Percentiles rank a stretch among this genome's conserved stretches.
Evolutionary conservation across 768 basidiomycete genomes (phyloP).

Genomic region (Mycena indigotica): DNA sequence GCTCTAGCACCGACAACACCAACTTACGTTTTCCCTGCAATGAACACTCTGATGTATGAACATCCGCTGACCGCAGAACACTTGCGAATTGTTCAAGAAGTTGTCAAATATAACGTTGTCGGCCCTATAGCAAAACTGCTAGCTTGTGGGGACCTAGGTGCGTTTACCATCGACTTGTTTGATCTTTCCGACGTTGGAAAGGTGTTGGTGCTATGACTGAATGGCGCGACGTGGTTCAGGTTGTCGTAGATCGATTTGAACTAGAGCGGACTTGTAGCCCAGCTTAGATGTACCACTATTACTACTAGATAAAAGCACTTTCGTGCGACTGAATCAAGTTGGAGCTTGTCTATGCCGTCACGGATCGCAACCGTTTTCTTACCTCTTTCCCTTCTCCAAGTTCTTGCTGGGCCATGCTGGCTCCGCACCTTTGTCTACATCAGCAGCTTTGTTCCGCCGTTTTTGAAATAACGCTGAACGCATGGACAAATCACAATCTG

Average conservation of each 20-base stretch:
- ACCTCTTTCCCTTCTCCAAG: too few species aligned
- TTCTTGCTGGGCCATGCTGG: too few species aligned
- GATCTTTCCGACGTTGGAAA: constrained; percentile 29
- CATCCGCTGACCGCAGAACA: constrained; percentile 91
- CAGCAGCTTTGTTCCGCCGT: too few species aligned
- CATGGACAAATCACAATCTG: not conserved
- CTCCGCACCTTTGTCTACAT: too few species aligned
- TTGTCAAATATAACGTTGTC: constrained; percentile 76
- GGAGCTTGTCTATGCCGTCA: too few species aligned
- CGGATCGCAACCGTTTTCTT: too few species aligned
- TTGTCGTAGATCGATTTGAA: constrained; percentile 62
- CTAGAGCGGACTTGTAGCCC: constrained; percentile 29
- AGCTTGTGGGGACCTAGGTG: constrained; percentile 92
- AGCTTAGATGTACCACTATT: too few species aligned
- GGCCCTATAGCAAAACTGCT: constrained; percentile 88
- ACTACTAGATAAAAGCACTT: too few species aligned
- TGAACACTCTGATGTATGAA: constrained; percentile 98
- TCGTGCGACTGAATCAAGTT: too few species aligned
- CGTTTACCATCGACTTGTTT: constrained; percentile 28
- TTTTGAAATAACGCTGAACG: too few species aligned
- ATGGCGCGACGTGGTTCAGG: constrained; percentile 84
- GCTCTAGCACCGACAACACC: constrained; percentile 83
- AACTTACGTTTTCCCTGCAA: constrained; percentile 92
- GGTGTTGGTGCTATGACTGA: constrained; percentile 96
- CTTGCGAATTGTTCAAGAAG: constrained; percentile 69